These are phyloP conservation scores for Hibiscus tridactylites DNA, from an alignment of 345 rosid species.

Conservation along the genomic window DNA sequence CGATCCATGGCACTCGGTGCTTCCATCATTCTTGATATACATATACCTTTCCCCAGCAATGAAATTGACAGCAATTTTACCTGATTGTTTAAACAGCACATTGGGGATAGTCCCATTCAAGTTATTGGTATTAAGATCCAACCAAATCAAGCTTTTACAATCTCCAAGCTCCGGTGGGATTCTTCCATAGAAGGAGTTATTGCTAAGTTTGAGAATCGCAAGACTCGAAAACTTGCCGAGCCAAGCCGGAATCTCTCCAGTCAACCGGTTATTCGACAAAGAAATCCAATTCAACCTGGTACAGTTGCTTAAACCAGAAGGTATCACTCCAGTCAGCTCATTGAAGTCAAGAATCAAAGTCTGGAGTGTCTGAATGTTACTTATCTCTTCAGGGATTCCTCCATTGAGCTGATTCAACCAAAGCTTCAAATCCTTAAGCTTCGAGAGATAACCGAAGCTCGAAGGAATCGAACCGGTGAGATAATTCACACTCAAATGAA, in stretches of 20 bases:
- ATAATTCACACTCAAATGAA: constrained; percentile 79
- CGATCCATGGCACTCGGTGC: constrained; percentile 75
- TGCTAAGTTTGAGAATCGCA: constrained; percentile 86
- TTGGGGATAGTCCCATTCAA: constrained; percentile 71
- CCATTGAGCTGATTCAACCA: constrained; percentile 81
- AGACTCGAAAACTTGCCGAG: constrained; percentile 63
- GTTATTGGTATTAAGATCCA: constrained; percentile 77
- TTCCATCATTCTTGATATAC: constrained; percentile 75
- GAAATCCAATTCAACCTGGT: constrained; percentile 80
- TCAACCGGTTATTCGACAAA: constrained; percentile 65
- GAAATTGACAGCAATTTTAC: constrained; percentile 63
- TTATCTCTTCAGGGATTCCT: constrained; percentile 68
- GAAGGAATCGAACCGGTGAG: constrained; percentile 70
- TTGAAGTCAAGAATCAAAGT: constrained; percentile 89
- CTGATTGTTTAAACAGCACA: constrained; percentile 77
- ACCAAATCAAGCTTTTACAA: constrained; percentile 81
- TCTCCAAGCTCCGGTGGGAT: constrained; percentile 92
- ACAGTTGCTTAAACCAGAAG: constrained; percentile 68
- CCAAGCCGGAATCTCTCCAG: constrained; percentile 72
- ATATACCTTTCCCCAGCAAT: constrained; percentile 69
- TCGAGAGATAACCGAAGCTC: constrained; percentile 57
- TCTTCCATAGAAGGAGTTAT: constrained; percentile 66
- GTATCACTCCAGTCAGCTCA: constrained; percentile 62
- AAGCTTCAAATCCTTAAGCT: constrained; percentile 74
- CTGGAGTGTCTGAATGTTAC: constrained; percentile 43